Base-by-base conservation (phyloP, 2,329 filamentous ascomycete genomes). In the Bipolaris cookei region DNA sequence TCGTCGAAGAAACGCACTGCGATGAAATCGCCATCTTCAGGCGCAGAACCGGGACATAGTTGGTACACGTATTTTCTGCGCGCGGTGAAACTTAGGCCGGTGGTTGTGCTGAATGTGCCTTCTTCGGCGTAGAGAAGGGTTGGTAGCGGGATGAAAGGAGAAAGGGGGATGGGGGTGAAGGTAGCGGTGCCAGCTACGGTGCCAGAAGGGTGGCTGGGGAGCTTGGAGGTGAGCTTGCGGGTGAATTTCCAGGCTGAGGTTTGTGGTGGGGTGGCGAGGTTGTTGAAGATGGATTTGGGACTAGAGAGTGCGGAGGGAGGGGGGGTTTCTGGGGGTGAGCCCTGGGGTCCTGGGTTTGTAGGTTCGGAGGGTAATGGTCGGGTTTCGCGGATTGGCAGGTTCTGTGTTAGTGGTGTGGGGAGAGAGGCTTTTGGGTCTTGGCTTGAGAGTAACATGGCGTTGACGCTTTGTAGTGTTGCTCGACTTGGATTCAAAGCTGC, bases 381-480 rank as follows among this genome's bases (percentile, higher is more conserved):
- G 10, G 30, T 37, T 30, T 44, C 30, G 30, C 35, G 41, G 2
- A 46, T 45, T 0, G 30, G 41, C 21, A 52, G 39, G 5, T 39
- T 21, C 34, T 3, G 1, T 50, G 42, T 18, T 7, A n/a, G 1
- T 20, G 18, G 28, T 20, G 37, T 30, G 3, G 4, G 10, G 2
- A 25, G 20, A n/a, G 6, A 8, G 7, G 50, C 42, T 56, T 54
- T 59, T 32, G 42, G 52, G 14, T 59, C 45, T 8, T 54, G 41
- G 11, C 39, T 55, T 38, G 59, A 13, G 87, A 98, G 94, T 49
- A 98, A 78, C 69, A 91, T 96, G 53, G 90, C 90, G 76, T 98
- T 97, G 4, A 98, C 89, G 65, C 91, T 94, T 76, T 97, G 93
- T 35, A 98, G 79, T 0, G 93, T 97, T 20, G 90, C 84, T 34